These are phyloP conservation scores for Colletotrichum falcatum DNA, from an alignment of 2,329 filamentous ascomycete genomes.

Conservation along the genomic window DNA sequence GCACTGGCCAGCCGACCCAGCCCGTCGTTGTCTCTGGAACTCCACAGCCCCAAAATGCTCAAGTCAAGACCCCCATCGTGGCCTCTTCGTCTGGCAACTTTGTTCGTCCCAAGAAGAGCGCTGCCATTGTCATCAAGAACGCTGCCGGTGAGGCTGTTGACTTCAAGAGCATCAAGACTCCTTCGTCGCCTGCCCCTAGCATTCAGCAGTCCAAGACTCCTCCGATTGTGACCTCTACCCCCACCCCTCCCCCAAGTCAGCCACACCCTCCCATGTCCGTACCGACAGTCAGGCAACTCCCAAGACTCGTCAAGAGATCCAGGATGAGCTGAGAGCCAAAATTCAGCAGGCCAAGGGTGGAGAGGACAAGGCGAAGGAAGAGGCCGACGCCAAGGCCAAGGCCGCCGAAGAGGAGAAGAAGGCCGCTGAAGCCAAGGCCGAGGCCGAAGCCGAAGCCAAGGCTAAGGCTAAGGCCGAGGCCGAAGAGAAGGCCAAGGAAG, in stretches of 20 bases:
- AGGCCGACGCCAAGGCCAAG: slow-evolving; percentile 54
- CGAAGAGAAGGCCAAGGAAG: slow-evolving; percentile 31
- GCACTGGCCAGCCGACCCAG: slow-evolving; percentile 71
- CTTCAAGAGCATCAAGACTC: slow-evolving; percentile 66
- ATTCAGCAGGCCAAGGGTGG: slow-evolving; percentile 71
- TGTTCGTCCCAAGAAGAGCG: slow-evolving; percentile 73
- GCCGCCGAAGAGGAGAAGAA: slow-evolving; percentile 53
- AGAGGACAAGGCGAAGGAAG: slow-evolving; percentile 47
- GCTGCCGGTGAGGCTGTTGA: slow-evolving; percentile 82
- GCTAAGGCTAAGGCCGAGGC: slow-evolving; percentile 22
- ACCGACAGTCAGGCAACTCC: slow-evolving; percentile 74
- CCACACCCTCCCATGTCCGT: slow-evolving; percentile 76
- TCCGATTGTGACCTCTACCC: slow-evolving; percentile 78
- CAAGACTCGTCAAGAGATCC: slow-evolving; percentile 85
- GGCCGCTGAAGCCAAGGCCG: slow-evolving; percentile 46
- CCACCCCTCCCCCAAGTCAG: slow-evolving; percentile 84
- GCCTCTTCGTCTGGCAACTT: slow-evolving; percentile 56
- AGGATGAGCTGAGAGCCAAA: slow-evolving; percentile 84
- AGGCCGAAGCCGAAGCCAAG: slow-evolving; percentile 42
- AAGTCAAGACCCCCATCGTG: slow-evolving; percentile 59
- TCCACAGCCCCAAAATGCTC: slow-evolving; percentile 72
- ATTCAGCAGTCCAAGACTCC: slow-evolving; percentile 72
- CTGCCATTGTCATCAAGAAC: slow-evolving; percentile 86
- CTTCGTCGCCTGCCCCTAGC: slow-evolving; percentile 67
- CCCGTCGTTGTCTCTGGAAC: slow-evolving; percentile 71